Conservation (phyloP, 2,329 filamentous ascomycete species). For the Colletotrichum magnum region DNA sequence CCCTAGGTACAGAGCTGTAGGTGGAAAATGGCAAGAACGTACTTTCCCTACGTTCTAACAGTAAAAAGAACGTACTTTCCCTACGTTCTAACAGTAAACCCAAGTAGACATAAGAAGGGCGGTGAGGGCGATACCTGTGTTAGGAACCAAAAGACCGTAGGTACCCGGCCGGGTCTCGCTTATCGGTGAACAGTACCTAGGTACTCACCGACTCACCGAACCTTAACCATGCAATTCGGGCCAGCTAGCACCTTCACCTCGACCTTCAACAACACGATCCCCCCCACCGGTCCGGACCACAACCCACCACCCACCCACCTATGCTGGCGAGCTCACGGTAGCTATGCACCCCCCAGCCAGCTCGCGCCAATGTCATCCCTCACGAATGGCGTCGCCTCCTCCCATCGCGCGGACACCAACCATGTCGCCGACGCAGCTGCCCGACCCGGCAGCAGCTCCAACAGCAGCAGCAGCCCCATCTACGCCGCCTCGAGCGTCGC, state of each 20-base stretch:
- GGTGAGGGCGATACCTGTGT: too few species aligned
- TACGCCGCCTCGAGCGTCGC: constrained; percentile 81
- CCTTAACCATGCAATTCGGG: constrained; percentile 35
- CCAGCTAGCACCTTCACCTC: constrained; percentile 40
- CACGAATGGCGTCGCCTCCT: constrained; percentile 57
- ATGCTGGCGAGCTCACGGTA: constrained; percentile 47
- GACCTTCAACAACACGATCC: constrained; percentile 8
- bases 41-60: too few species aligned
- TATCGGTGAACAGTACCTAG: constrained; percentile 34
- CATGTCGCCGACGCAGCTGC: constrained; percentile 44
- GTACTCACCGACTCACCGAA: constrained; percentile 41
- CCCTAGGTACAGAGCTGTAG: too few species aligned
- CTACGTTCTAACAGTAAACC: too few species aligned
- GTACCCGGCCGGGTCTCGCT: constrained; percentile 29
- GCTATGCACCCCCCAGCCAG: constrained; percentile 59
- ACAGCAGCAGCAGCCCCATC: constrained; percentile 57
- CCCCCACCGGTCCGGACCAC: constrained; percentile 37
- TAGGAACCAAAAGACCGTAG: too few species aligned
- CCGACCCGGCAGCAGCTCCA: constrained; percentile 28
- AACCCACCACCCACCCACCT: constrained; percentile 19
- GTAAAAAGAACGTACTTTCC: too few species aligned
- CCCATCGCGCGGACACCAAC: constrained; percentile 50
- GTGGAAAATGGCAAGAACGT: too few species aligned
- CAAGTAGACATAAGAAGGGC: too few species aligned
- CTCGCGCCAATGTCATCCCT: constrained; percentile 63